Conservation (phyloP, 106 monocot species). For the Dioscorea alata region DNA sequence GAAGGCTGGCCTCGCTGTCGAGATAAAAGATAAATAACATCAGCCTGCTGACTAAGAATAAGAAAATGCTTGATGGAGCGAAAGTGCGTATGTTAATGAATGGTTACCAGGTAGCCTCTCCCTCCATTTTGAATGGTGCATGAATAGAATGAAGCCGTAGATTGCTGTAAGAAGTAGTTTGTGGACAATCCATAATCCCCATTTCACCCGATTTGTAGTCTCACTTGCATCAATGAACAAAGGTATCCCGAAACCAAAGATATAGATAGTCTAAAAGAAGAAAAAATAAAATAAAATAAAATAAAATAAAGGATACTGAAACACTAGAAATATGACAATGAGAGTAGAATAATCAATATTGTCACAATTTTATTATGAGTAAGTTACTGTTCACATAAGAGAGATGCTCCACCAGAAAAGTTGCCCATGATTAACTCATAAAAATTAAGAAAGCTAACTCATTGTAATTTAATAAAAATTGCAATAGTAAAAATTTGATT, state of each 20-base stretch:
- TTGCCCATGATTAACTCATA: neutral
- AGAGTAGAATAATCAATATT: neutral
- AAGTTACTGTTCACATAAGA: neutral
- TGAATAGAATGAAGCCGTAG: conserved; percentile 79
- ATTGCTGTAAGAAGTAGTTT: conserved; percentile 61
- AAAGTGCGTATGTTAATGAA: neutral
- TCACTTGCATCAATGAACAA: conserved; percentile 51
- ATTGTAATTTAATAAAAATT: no score
- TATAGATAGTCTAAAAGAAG: conserved; percentile 60
- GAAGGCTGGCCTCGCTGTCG: conserved; percentile 80
- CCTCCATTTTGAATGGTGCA: conserved; percentile 91
- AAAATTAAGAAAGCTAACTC: neutral
- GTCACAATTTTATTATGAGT: neutral
- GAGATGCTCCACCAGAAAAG: neutral
- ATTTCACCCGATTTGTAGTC: conserved; percentile 44
- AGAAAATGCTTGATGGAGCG: neutral
- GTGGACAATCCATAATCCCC: conserved; percentile 83
- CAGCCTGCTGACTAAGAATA: neutral
- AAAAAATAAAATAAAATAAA: neutral
- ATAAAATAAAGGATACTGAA: neutral
- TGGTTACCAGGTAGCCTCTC: conserved; percentile 76
- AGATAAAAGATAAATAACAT: neutral
- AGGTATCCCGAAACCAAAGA: conserved; percentile 82
- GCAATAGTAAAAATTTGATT: no score
- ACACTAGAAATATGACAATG: neutral